Evolutionary conservation across 495 filamentous ascomycete species (phyloP).

Genomic region (Massariosphaeria phaeospora): DNA sequence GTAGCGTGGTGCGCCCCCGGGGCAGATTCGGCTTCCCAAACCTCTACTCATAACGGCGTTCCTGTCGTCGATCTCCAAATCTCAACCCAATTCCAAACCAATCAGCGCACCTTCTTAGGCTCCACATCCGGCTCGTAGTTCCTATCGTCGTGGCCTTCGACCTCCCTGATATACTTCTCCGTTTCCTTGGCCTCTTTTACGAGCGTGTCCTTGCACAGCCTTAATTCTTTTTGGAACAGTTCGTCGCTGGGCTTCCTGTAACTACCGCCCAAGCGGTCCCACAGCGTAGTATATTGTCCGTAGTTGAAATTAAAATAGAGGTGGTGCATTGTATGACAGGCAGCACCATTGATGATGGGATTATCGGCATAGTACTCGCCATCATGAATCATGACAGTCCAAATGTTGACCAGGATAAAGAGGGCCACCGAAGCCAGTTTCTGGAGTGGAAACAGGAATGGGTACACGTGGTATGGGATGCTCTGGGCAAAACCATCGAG

Average conservation of each 20-base stretch:
- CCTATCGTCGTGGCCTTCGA: conserved; percentile 85
- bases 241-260: conserved; percentile 85
- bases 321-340: conserved; percentile 84
- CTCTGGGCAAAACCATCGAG: conserved; percentile 90
- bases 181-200: conserved; percentile 75
- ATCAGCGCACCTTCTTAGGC: conserved; percentile 27
- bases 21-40: not conserved
- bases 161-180: conserved; percentile 74
- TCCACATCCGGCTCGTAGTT: conserved; percentile 50
- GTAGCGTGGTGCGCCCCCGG: not conserved
- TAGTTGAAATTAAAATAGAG: conserved; percentile 99
- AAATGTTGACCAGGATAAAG: conserved; percentile 92
- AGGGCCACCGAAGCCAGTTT: conserved; percentile 82
- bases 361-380: conserved; percentile 91
- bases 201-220: conserved; percentile 82
- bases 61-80: not conserved
- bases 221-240: conserved; percentile 79
- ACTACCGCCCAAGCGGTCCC: conserved; percentile 85
- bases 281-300: conserved; percentile 91
- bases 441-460: conserved; percentile 88
- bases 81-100: not conserved
- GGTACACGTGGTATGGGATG: conserved; percentile 88
- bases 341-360: conserved; percentile 86
- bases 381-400: conserved; percentile 97
- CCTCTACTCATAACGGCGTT: not conserved